Base-by-base conservation (phyloP, 768 basidiomycete genomes). In the Lactifluus echinatus region DNA sequence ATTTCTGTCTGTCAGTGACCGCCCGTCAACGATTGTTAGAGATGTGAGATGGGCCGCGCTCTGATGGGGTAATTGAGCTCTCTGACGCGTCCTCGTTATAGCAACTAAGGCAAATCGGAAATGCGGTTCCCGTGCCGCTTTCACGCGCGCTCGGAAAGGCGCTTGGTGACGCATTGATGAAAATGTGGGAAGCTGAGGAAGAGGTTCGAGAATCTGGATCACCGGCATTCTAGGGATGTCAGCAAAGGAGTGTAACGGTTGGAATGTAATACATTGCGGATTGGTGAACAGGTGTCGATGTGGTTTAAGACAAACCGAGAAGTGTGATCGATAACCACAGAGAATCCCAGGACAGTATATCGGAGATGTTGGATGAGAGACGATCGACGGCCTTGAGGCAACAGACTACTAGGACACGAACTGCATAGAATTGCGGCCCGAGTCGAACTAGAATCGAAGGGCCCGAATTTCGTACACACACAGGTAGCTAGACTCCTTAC, bases 61-160 rank as follows among this genome's bases (percentile, higher is more conserved):
- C 31, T 43, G 31, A 36, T 42, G 34, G 29, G 14, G 8, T 24
- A 51, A 43, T 12, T 14, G 17, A 17, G 8, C 4, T 10, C 8
- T 26, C 51, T 58, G 39, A 55, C 45, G 8, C 23, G 17, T 19
- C 34, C 56, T 10, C 36, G 19, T 58, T 23, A n/a, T 60, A 90
- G 88, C 84, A 85, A 81, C 73, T 83, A 55, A 74, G 78, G 48
- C 88, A 89, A 61, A 89, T 90, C 44, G 89, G 88, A 0, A 90
- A 90, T 64, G 88, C 87, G 2, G 87, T 89, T 7, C 85, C 87
- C 2, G 75, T 87, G 8, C 83, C 83, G 2, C 74, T 89, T 23
- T 85, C 84, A 4, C 70, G 77, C 10, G 84, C 85, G 2, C 72
- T 89, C 2, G 85, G 84, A 7, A 72, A 69, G 48, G 69, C 71